Evolutionary conservation across 1,139 yeast species (phyloP).

Genomic region (Sugiyamaella neomexicana): DNA sequence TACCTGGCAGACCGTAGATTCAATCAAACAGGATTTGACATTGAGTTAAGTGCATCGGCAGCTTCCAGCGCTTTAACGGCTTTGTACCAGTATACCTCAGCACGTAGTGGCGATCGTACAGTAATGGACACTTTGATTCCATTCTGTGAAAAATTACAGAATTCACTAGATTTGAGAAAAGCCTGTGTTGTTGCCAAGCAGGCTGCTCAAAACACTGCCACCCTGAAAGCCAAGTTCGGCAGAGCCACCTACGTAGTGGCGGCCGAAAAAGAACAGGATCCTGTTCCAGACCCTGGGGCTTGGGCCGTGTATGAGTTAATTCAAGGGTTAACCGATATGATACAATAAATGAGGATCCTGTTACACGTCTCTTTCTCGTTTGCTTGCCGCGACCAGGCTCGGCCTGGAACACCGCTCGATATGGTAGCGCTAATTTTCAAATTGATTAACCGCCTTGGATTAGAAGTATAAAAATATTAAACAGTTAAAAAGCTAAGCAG

Average conservation of each 20-base stretch:
- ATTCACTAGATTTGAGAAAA: slow-evolving; percentile 35
- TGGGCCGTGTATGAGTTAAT: slow-evolving; percentile 25
- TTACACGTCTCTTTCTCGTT: not conserved
- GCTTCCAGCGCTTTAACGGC: slow-evolving; percentile 39
- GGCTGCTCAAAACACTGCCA: slow-evolving; percentile 47
- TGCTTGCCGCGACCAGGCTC: not conserved
- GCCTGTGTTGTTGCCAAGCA: slow-evolving; percentile 43
- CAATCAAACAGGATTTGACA: slow-evolving; percentile 23
- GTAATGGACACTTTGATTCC: slow-evolving; percentile 54
- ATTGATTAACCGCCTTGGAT: not conserved
- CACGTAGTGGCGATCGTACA: slow-evolving; percentile 51
- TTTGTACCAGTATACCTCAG: slow-evolving; percentile 47
- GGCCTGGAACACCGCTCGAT: not conserved
- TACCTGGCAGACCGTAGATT: slow-evolving; percentile 2
- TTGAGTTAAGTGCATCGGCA: slow-evolving; percentile 32
- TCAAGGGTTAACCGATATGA: slow-evolving; percentile 11
- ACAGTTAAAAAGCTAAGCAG: not conserved
- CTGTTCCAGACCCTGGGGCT: slow-evolving; percentile 49
- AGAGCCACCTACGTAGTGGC: slow-evolving; percentile 48
- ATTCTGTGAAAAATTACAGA: slow-evolving; percentile 42
- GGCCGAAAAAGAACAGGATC: slow-evolving; percentile 17
- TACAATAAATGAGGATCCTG: not conserved
- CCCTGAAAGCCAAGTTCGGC: slow-evolving; percentile 46
- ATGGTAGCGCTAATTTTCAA: not conserved
- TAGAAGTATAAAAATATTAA: not conserved